These are phyloP conservation scores for Mrakia hoshinonis DNA, from an alignment of 768 basidiomycete genomes.

Conservation along the genomic window DNA sequence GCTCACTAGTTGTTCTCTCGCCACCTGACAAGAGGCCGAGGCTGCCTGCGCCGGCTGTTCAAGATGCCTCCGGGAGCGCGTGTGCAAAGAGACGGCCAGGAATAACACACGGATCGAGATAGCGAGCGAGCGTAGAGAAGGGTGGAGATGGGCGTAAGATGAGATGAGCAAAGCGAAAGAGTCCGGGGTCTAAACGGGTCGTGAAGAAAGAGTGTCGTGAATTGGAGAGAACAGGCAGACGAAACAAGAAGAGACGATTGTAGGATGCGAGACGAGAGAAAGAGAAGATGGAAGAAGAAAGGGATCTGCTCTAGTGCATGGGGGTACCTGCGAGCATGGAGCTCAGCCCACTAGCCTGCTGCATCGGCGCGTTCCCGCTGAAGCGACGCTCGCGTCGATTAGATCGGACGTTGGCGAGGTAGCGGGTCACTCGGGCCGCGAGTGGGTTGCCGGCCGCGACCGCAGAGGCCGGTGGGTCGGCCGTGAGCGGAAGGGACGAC, in stretches of 20 bases:
- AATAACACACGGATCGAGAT: too few species aligned
- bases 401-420: conserved; percentile 6
- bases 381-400: not conserved
- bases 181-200: not conserved
- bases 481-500: conserved; percentile 7
- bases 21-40: too few species aligned
- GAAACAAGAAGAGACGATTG: not conserved
- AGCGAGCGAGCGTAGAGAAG: too few species aligned
- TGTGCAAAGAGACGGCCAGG: too few species aligned
- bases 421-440: not conserved
- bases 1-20: too few species aligned
- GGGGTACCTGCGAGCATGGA: not conserved
- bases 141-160: too few species aligned
- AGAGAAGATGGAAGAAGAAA: not conserved
- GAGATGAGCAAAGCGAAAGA: not conserved
- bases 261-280: too few species aligned
- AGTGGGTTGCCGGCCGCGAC: not conserved
- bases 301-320: not conserved
- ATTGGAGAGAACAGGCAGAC: not conserved
- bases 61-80: too few species aligned
- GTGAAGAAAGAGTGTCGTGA: not conserved
- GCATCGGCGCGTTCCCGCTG: not conserved
- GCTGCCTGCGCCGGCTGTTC: too few species aligned
- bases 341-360: not conserved
- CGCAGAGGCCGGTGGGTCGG: not conserved